Base-by-base conservation (phyloP, 1,284 basidiomycete species). In the Trametes hirsuta region DNA sequence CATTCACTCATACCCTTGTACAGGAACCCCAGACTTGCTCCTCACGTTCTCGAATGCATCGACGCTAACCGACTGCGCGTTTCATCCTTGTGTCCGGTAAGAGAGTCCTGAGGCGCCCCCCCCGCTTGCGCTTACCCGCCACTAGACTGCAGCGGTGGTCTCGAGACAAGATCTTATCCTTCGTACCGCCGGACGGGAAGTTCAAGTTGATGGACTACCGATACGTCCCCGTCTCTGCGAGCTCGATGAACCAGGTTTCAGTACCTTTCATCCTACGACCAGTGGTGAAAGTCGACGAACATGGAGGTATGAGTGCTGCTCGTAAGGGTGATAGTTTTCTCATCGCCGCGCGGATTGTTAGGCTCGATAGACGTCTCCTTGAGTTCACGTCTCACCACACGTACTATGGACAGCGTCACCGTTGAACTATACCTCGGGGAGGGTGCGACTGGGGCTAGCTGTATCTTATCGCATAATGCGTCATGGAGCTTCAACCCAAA, bases 121-220 rank as follows among this genome's bases (percentile, higher is more conserved):
- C 37, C 40, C 59, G 30, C 34, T 30, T 47, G 8, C 42, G 21
- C 37, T 53, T 11, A 15, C 12, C 44, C 48, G 45, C 51, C 9
- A 52, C 59, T 57, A 94, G 94, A 37, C 79, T 95, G 52, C 85
- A 86, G 67, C 87, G 88, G 54, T 97, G 94, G 91, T 79, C 84
- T 47, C 85, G 88, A 50, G 90, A 94, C 69, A 88, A 86, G 65
- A 78, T 84, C 0, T 79, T 98, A 53, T 96, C 94, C 1, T 98
- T 98, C 72, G 88, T 98, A 45, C 96, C 96, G 3, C 96, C 96
- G 1, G 96, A 98, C 69, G 96, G 96, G 10, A 86, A 86, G 63
- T 98, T 98, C 76, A 85, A 85, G 41, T 80, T 98, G 30, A 85
- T 92, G 73, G 92, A 95, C 69, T 98, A 97, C 71, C 89, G 91